These are phyloP conservation scores for Tetragonia tetragonoides DNA, from an alignment of 148 eudicot genomes.

Conservation along the genomic window DNA sequence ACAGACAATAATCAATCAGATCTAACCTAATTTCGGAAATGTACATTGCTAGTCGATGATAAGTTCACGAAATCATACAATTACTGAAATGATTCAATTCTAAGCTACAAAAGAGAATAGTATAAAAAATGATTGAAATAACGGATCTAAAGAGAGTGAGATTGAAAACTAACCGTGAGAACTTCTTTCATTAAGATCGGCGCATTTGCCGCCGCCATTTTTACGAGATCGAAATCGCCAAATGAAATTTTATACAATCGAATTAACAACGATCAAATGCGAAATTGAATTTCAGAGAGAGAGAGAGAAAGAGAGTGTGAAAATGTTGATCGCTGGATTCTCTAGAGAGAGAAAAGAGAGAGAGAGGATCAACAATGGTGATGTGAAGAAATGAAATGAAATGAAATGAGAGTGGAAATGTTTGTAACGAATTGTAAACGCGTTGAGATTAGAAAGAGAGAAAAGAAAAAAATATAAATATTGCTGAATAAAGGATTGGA, in stretches of 20 bases:
- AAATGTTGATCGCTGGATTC: constrained; percentile 15
- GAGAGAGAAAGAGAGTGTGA: constrained; percentile 8
- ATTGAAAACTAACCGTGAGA: constrained; percentile 61
- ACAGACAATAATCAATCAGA: constrained; percentile 16
- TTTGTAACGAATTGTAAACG: constrained; percentile 2
- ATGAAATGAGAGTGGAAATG: constrained; percentile 1
- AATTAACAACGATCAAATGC: background rate
- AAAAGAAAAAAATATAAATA: background rate
- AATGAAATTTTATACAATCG: background rate
- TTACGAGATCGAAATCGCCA: constrained; percentile 38
- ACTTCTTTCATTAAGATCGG: constrained; percentile 95
- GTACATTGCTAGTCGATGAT: constrained; percentile 4
- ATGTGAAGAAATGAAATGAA: background rate
- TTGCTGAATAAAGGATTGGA: background rate
- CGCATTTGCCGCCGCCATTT: constrained; percentile 98
- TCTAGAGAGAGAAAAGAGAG: constrained; percentile 11
- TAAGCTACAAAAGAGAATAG: background rate
- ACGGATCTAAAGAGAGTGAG: constrained; percentile 15
- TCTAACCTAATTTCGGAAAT: constrained; percentile 25
- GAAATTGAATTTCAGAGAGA: constrained; percentile 9
- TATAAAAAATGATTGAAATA: background rate
- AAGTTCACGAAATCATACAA: constrained; percentile 10
- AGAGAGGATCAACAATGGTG: constrained; percentile 21
- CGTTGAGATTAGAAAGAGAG: background rate
- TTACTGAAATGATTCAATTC: constrained; percentile 3